A percentile compares a stretch with the other conserved stretches of the same genome.
These are phyloP conservation scores for Metschnikowia shivogae DNA, from an alignment of 805 yeast species.

Conservation along the genomic window DNA sequence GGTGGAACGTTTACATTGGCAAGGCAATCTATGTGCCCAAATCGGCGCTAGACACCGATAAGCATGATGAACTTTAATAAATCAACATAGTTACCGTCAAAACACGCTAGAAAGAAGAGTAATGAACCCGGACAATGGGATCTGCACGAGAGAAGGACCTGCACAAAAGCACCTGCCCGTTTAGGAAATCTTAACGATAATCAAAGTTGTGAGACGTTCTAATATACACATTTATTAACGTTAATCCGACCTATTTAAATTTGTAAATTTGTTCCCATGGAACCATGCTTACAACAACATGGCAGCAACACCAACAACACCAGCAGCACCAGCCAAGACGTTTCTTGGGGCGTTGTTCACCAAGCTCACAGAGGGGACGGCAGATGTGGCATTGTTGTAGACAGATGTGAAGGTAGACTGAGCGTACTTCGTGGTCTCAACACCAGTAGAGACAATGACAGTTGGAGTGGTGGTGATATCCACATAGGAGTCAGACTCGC, in stretches of 20 bases:
- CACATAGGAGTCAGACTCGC: slow-evolving; percentile 38
- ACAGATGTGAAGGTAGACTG: slow-evolving; percentile 39
- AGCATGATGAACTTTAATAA: slow-evolving; percentile 16
- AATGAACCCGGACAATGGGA: too few relatives aligned
- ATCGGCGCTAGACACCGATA: slow-evolving; percentile 6
- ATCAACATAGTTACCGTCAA: neutral
- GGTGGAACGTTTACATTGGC: slow-evolving; percentile 81
- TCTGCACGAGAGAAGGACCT: too few relatives aligned
- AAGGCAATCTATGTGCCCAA: slow-evolving; percentile 24
- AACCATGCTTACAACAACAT: slow-evolving; percentile 22
- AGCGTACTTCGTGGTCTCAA: slow-evolving; percentile 37
- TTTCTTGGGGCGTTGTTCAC: slow-evolving; percentile 32
- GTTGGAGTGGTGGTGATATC: slow-evolving; percentile 51
- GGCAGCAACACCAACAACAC: slow-evolving; percentile 41
- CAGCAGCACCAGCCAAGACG: slow-evolving; percentile 34
- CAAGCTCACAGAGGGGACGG: slow-evolving; percentile 23
- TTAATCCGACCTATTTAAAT: slow-evolving; percentile 7
- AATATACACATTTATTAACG: slow-evolving; percentile 3
- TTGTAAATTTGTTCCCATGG: neutral
- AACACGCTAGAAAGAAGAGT: neutral
- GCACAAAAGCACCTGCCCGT: too few relatives aligned
- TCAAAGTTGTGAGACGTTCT: neutral
- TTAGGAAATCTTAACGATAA: too few relatives aligned
- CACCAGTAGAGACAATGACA: slow-evolving; percentile 43
- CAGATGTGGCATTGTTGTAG: slow-evolving; percentile 18